phyloP scores from a whole-genome alignment of 2,329 filamentous ascomycete genomes.

The Calonectria hawksworthii region DNA sequence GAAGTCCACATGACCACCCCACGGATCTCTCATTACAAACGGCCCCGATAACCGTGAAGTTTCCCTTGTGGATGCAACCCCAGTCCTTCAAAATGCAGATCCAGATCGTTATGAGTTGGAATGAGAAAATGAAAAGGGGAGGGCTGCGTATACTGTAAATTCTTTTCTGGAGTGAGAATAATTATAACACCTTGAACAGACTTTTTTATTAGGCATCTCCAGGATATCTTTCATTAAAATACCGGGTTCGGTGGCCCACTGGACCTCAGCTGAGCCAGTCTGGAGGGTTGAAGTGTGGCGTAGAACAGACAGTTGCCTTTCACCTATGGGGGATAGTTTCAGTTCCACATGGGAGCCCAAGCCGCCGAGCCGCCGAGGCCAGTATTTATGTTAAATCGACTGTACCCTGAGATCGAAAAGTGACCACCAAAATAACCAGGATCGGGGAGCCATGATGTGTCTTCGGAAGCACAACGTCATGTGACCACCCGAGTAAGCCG shows the following conservation, averaged over 20 bases:
- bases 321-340: not conserved
- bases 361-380: not conserved
- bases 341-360: not conserved
- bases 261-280: too few relatives aligned
- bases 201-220: not conserved
- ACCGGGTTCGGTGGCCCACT: not conserved
- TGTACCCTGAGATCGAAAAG: not conserved
- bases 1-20: too few relatives aligned
- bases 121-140: too few relatives aligned
- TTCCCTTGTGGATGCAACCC: too few relatives aligned
- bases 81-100: too few relatives aligned
- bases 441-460: not conserved
- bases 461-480: not conserved
- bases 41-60: not conserved
- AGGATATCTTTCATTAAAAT: not conserved
- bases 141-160: not conserved
- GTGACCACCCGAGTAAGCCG: not conserved
- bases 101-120: too few relatives aligned
- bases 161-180: too few relatives aligned
- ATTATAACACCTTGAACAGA: too few relatives aligned
- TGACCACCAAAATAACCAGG: not conserved
- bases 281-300: not conserved
- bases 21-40: too few relatives aligned
- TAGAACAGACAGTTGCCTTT: not conserved
- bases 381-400: not conserved